A percentile compares a stretch with the other conserved stretches of the same genome.
Conservation (phyloP, 805 yeast species). For the Monosporozyma solicola region DNA sequence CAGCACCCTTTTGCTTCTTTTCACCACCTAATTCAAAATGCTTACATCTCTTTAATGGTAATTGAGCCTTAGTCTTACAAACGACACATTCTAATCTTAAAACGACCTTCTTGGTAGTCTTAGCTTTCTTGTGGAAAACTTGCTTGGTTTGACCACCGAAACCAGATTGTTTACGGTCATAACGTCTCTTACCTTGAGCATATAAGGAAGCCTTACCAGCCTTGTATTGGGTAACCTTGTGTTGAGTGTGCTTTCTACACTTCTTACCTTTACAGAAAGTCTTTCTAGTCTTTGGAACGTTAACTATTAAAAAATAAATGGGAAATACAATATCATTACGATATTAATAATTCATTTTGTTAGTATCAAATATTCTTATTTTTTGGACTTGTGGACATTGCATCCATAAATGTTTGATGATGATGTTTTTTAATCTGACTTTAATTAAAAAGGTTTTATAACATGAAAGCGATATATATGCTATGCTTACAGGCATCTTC, state of each 20-base stretch:
- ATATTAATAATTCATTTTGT: not conserved
- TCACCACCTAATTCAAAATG: constrained; percentile 99
- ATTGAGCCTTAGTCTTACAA: constrained; percentile 98
- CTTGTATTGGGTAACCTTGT: constrained; percentile 99
- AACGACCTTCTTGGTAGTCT: constrained; percentile 99
- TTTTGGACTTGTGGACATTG: not conserved
- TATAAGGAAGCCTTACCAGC: constrained; percentile 99
- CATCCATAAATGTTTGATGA: not conserved
- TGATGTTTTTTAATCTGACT: not conserved
- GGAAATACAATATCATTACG: not conserved
- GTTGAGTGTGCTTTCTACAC: constrained; percentile 99
- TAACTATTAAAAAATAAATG: constrained; percentile 47
- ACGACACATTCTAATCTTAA: constrained; percentile 97
- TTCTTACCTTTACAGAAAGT: constrained; percentile 99
- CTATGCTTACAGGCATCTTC: no score
- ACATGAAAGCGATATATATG: no score
- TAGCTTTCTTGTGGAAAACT: constrained; percentile 99
- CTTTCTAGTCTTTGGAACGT: constrained; percentile 99
- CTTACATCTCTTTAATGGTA: constrained; percentile 98
- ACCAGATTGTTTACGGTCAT: constrained; percentile 99
- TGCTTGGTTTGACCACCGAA: constrained; percentile 99
- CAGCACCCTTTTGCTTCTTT: constrained; percentile 99
- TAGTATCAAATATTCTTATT: constrained; percentile 1
- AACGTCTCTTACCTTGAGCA: constrained; percentile 99
- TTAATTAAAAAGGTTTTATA: no score